phyloP scores from a whole-genome alignment of 306 rosid species.

The Prunus mongolica region DNA sequence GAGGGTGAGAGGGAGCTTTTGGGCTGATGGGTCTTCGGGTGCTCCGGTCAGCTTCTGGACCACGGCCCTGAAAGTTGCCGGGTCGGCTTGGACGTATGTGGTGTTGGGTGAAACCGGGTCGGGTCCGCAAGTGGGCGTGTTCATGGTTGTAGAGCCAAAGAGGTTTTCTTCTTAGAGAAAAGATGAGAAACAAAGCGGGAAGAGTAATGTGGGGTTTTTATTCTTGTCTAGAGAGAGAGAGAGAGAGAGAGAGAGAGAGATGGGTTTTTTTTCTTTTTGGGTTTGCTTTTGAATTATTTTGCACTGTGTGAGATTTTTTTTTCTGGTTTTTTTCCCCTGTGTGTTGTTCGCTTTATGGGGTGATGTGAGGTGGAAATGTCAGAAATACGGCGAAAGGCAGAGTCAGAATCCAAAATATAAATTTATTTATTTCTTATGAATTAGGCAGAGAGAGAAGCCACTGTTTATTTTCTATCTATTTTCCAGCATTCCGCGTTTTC shows the following conservation, averaged over 20 bases:
- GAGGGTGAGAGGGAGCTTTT: slow-evolving; percentile 58
- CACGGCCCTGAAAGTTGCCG: slow-evolving; percentile 67
- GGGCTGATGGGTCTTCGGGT: slow-evolving; percentile 51
- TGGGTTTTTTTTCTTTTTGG: background rate
- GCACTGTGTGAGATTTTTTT: background rate
- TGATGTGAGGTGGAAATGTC: slow-evolving; percentile 39
- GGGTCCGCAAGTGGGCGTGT: slow-evolving; percentile 35
- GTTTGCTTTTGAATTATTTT: background rate
- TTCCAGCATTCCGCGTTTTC: background rate
- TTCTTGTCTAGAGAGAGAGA: background rate
- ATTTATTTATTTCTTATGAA: background rate
- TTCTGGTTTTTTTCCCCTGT: background rate
- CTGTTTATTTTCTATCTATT: background rate
- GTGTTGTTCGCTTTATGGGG: slow-evolving; percentile 21
- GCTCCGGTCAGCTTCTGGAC: slow-evolving; percentile 92
- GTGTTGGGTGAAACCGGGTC: slow-evolving; percentile 69
- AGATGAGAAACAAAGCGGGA: slow-evolving; percentile 35
- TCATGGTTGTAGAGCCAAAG: slow-evolving; percentile 14
- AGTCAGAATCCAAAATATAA: background rate
- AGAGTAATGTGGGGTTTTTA: slow-evolving; percentile 25
- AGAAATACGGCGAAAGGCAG: slow-evolving; percentile 25
- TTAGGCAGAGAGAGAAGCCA: background rate
- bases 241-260: background rate
- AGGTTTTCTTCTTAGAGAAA: background rate
- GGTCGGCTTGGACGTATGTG: slow-evolving; percentile 82